Base-by-base conservation (phyloP, 2,329 filamentous ascomycete genomes). In the Periconia sp. region DNA sequence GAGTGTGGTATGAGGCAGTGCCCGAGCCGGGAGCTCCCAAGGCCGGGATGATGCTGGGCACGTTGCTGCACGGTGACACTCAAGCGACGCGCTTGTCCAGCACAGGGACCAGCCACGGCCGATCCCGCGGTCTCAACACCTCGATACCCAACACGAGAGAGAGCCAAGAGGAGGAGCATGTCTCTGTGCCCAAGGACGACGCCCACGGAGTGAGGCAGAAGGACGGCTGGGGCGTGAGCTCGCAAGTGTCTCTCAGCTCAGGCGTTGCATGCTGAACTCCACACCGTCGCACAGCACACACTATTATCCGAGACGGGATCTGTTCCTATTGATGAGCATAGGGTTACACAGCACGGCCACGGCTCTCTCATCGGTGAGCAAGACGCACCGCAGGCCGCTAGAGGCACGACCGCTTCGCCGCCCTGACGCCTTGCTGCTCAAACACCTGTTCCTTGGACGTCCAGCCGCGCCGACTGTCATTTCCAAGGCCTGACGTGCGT, bases 381-480 rank as follows among this genome's bases (percentile, higher is more conserved):
- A n/a, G 21, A 36, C 44, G 48, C 50, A 47, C 36, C 26, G 41
- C 25, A 37, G 18, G 30, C 32, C 22, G 40, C 32, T 36, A 28
- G 23, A 33, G 25, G 30, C 48, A 31, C 43, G 41, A 18, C 32
- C 37, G 36, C 37, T 21, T 21, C 16, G 15, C n/a, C n/a, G 18
- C 25, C 21, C 26, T 28, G 24, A 28, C 36, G 29, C 9, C 17
- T 16, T 12, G 9, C 29, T 13, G 25, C 25, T 32, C 49, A 53
- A 57, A 56, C 48, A 48, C 50, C 45, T 52, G 52, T 52, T 56
- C 50, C 37, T 8, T 16, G 29, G 23, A 25, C 13, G 5, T 17
- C 7, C 16, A 5, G 29, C 29, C 29, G 13, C 23, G 12, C 12
- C 12, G 12, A 8, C 23, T 25, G 12, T 8, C 8, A 25, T 12